A percentile compares a stretch with the other conserved stretches of the same genome.
phyloP scores from a whole-genome alignment of 768 basidiomycete genomes.

The Tylopilus plumbeoviolaceoides region DNA sequence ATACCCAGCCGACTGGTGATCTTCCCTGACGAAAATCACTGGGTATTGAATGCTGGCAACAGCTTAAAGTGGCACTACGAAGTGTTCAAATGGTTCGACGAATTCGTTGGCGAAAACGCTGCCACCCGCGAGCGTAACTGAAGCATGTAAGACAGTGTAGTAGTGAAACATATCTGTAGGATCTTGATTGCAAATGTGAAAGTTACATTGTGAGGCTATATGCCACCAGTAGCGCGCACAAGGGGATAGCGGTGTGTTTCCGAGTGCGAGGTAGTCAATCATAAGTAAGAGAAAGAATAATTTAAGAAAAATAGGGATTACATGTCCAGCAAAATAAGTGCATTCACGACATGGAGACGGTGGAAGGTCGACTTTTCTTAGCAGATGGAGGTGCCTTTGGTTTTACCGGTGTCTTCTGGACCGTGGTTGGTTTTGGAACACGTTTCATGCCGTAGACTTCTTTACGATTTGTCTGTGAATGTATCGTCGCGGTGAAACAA shows the following conservation, averaged over 20 bases:
- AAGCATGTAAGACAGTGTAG: neutral
- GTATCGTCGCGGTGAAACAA: neutral
- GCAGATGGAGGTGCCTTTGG: constrained; percentile 12
- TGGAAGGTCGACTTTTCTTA: constrained; percentile 13
- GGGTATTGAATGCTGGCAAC: constrained; percentile 81
- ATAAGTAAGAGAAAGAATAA: constrained; percentile 7
- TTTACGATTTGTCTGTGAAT: constrained; percentile 37
- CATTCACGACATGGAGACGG: constrained; percentile 8
- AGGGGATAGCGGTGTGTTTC: constrained; percentile 7
- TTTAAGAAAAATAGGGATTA: neutral
- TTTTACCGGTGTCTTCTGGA: constrained; percentile 12
- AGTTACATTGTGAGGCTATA: constrained; percentile 7
- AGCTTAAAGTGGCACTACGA: constrained; percentile 95
- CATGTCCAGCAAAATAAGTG: neutral
- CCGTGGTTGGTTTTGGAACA: constrained; percentile 10
- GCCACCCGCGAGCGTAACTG: constrained; percentile 13
- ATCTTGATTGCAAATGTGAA: constrained; percentile 1
- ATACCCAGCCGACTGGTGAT: constrained; percentile 75
- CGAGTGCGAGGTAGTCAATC: constrained; percentile 5
- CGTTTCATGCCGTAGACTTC: constrained; percentile 33
- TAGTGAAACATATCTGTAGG: neutral
- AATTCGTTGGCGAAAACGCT: constrained; percentile 46
- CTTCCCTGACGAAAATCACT: constrained; percentile 91
- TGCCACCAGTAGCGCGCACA: constrained; percentile 1
- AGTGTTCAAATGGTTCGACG: constrained; percentile 86